Evolutionary conservation across 2,329 filamentous ascomycete genomes (phyloP).

Genomic region (Aspergillus tamarii): DNA sequence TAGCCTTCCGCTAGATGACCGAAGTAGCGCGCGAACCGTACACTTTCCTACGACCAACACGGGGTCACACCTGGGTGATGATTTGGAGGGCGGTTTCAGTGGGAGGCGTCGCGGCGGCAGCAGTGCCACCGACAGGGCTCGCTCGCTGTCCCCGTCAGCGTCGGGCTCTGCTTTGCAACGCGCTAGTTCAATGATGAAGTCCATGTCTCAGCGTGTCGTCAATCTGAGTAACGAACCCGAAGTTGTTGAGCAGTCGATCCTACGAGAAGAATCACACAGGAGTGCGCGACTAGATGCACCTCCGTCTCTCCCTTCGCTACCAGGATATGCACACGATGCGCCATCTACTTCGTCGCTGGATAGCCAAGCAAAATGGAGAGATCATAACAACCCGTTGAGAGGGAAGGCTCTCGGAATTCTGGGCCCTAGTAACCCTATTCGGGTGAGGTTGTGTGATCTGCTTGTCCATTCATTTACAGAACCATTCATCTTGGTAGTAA

Average conservation of each 20-base stretch:
- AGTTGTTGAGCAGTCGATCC: slow-evolving; percentile 71
- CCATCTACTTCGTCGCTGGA: slow-evolving; percentile 36
- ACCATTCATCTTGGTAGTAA: slow-evolving; percentile 81
- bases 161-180: slow-evolving; percentile 65
- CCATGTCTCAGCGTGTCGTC: slow-evolving; percentile 96
- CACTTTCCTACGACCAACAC: slow-evolving; percentile 50
- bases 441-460: slow-evolving; percentile 76
- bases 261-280: slow-evolving; percentile 58
- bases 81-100: slow-evolving; percentile 63
- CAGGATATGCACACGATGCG: slow-evolving; percentile 50
- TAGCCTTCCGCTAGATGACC: slow-evolving; percentile 50
- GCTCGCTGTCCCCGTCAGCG: slow-evolving; percentile 66
- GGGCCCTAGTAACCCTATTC: slow-evolving; percentile 72
- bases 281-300: slow-evolving; percentile 57
- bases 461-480: slow-evolving; percentile 86
- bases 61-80: slow-evolving; percentile 61
- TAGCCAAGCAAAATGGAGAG: slow-evolving; percentile 47
- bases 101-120: slow-evolving; percentile 61
- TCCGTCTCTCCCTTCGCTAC: slow-evolving; percentile 53
- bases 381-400: slow-evolving; percentile 72
- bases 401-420: slow-evolving; percentile 88
- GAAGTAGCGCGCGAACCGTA: slow-evolving; percentile 58
- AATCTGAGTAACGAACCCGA: slow-evolving; percentile 95
- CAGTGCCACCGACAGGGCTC: slow-evolving; percentile 40
- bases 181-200: slow-evolving; percentile 75